Base-by-base conservation (phyloP, 208 protist species). In the Trypanosoma lewisi region DNA sequence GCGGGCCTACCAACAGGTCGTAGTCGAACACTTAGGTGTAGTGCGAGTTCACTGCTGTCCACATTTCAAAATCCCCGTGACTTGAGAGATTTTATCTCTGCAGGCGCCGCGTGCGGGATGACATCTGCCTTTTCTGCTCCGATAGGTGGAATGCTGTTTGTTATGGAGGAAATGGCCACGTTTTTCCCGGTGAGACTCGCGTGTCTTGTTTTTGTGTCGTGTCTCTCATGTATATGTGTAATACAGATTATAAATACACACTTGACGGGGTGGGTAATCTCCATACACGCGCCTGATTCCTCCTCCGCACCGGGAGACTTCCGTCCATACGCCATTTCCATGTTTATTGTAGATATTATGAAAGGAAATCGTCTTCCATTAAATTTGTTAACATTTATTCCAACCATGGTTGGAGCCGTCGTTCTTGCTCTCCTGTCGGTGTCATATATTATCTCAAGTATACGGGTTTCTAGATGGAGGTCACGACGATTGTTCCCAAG, bases 121-220 rank as follows among this genome's bases (percentile, higher is more conserved):
- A 82, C 93, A 14, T 78, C 86, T 1, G 93, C 91, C 33, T 98
- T 97, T 71, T 90, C 87, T 9, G 83, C 91, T 34, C 94, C 94
- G 7, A 80, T 96, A 45, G 94, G 91, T 34, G 94, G 94, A 7
- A 70, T 95, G 66, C 66, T 97, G 19, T 98, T 98, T 67, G 78
- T 88, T 36, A 68, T 97, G 60, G 94, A 98, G 60, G 94, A 97
- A 63, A 83, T 85, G 62, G 76, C 85, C n/a, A 84, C 86, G 0
- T 81, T 89, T 70, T 97, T 91, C 61, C 71, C 75, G 2, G 77
- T 77, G 14, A 75, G 66, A 28, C 68, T 96, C 42, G 89, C 88
- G 16, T 96, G 85, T 77, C 73, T 90, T 54, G 86, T 91, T 12
- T 94, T 97, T 41, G 83, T 96, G 34, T 79, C 83, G 4, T 87